These are phyloP conservation scores for Solanum habrochaites DNA, from an alignment of 257 asterid species.

Conservation along the genomic window DNA sequence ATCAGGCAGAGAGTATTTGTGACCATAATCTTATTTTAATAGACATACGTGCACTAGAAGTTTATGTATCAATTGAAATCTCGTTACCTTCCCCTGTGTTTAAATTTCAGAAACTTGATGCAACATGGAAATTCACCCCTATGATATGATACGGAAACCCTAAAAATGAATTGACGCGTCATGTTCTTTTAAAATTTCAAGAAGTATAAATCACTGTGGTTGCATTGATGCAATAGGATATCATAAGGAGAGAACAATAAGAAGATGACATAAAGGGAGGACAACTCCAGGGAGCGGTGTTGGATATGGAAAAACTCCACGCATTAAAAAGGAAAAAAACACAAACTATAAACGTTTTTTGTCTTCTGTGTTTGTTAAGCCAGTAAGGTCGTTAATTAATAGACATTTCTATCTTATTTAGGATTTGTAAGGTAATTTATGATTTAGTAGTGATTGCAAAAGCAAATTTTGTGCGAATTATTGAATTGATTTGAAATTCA, in stretches of 20 bases:
- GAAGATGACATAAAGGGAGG: not conserved
- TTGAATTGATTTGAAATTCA: not conserved
- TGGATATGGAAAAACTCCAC: not conserved
- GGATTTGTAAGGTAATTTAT: too few relatives aligned
- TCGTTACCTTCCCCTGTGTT: not conserved
- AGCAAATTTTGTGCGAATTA: not conserved
- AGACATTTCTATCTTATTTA: not conserved
- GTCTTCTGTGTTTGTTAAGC: not conserved
- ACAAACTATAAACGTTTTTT: too few relatives aligned
- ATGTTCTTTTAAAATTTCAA: not conserved
- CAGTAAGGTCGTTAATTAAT: not conserved
- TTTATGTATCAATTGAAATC: not conserved
- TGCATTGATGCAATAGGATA: not conserved
- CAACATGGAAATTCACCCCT: not conserved
- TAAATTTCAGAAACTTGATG: not conserved
- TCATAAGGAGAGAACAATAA: not conserved
- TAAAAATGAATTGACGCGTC: not conserved
- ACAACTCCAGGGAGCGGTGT: not conserved
- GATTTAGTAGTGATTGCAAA: not conserved
- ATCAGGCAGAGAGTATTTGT: too few relatives aligned
- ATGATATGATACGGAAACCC: not conserved
- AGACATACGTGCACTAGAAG: not conserved
- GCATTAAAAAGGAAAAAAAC: not conserved
- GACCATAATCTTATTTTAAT: too few relatives aligned
- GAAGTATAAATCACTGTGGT: not conserved